A percentile compares a stretch with the other conserved stretches of the same genome.
Evolutionary conservation across 2,329 filamentous ascomycete species (phyloP).

Genomic region (Pseudogymnoascus sp.): DNA sequence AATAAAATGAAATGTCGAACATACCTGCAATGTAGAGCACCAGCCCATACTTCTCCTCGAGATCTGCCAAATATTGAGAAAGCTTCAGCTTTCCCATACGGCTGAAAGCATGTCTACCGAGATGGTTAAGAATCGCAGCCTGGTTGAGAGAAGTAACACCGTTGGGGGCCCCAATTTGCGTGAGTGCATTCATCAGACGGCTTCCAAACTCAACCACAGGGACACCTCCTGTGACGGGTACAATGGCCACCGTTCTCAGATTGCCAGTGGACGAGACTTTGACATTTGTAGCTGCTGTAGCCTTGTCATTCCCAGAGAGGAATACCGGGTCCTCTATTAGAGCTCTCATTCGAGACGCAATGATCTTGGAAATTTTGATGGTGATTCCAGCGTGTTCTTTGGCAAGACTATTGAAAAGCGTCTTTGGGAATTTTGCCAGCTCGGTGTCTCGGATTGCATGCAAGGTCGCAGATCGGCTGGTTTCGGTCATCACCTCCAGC

Average conservation of each 20-base stretch:
- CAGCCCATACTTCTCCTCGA: constrained; percentile 94
- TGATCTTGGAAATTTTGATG: constrained; percentile 98
- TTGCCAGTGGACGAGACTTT: constrained; percentile 82
- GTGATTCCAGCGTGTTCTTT: constrained; percentile 97
- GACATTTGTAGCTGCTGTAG: constrained; percentile 50
- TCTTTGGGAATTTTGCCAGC: constrained; percentile 89
- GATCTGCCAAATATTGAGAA: constrained; percentile 88
- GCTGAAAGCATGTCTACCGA: constrained; percentile 93
- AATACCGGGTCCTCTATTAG: constrained; percentile 73
- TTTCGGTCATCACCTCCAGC: constrained; percentile 93
- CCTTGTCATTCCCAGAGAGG: constrained; percentile 54
- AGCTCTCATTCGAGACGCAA: constrained; percentile 86
- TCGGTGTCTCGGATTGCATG: constrained; percentile 97
- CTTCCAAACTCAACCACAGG: constrained; percentile 94
- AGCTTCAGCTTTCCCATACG: constrained; percentile 95
- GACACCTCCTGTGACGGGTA: constrained; percentile 84
- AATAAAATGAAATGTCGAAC: constrained; percentile 20
- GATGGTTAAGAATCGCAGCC: constrained; percentile 84
- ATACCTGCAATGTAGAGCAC: constrained; percentile 84
- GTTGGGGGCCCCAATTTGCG: constrained; percentile 81
- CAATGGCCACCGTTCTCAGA: constrained; percentile 80
- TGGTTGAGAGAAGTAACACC: constrained; percentile 90
- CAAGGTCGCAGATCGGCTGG: constrained; percentile 76
- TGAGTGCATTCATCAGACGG: constrained; percentile 75
- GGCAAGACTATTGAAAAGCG: constrained; percentile 92